Evolutionary conservation across 2,329 filamentous ascomycete species (phyloP).

Genomic region (Apiospora aurea): DNA sequence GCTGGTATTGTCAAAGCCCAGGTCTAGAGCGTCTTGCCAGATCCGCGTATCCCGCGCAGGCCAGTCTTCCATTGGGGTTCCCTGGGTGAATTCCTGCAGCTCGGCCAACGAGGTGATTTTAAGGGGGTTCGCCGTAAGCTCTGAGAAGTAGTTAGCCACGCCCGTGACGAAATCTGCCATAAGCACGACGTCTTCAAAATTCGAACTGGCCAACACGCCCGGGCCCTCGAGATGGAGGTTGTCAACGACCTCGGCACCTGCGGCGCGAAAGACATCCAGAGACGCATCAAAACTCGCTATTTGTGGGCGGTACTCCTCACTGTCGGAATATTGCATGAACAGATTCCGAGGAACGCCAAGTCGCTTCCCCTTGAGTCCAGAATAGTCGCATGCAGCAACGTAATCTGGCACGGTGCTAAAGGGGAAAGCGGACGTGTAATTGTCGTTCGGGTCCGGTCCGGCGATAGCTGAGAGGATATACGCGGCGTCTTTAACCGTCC

Average conservation of each 20-base stretch:
- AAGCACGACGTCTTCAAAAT: conserved; percentile 52
- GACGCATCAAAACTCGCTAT: conserved; percentile 63
- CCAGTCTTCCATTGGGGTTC: conserved; percentile 61
- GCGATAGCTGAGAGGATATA: conserved; percentile 69
- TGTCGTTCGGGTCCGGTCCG: conserved; percentile 66
- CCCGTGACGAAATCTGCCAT: conserved; percentile 66
- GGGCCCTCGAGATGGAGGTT: conserved; percentile 65
- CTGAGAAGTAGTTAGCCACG: conserved; percentile 62
- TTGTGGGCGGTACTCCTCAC: conserved; percentile 36
- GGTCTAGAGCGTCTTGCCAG: conserved; percentile 61
- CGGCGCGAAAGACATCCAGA: conserved; percentile 57
- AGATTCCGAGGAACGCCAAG: conserved; percentile 71
- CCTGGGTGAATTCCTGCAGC: conserved; percentile 62
- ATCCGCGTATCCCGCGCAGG: conserved; percentile 63
- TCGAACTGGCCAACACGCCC: conserved; percentile 45
- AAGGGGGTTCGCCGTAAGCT: conserved; percentile 64
- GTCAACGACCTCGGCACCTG: conserved; percentile 67
- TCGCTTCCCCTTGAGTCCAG: conserved; percentile 61
- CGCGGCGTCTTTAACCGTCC: conserved; percentile 70
- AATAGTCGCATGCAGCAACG: conserved; percentile 61
- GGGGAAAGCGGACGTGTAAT: conserved; percentile 69
- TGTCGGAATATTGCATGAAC: conserved; percentile 40
- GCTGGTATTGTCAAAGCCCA: conserved; percentile 62
- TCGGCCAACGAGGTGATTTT: conserved; percentile 59
- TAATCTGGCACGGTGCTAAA: conserved; percentile 64